Evolutionary conservation across 139 green algal species (phyloP).

Genomic region (Trebouxia sp.): DNA sequence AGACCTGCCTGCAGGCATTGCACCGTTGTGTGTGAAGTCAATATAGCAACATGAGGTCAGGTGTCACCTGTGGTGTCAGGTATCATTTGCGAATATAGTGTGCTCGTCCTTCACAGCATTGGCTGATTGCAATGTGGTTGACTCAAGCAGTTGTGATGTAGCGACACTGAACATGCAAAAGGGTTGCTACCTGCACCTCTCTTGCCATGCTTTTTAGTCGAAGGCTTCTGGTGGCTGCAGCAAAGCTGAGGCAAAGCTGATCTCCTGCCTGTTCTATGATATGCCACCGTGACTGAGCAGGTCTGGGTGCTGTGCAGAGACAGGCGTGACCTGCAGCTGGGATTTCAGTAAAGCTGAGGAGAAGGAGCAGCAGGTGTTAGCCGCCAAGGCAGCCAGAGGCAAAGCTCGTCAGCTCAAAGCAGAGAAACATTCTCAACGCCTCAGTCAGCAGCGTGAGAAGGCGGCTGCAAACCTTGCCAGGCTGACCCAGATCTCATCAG

Average conservation of each 20-base stretch:
- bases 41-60: too few relatives aligned
- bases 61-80: too few relatives aligned
- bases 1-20: too few relatives aligned
- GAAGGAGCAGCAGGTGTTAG: constrained; percentile 10
- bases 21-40: too few relatives aligned
- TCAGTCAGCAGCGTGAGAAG: constrained; percentile 2
- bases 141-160: too few relatives aligned
- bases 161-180: too few relatives aligned
- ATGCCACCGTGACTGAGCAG: background rate
- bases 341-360: constrained; percentile 36
- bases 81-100: too few relatives aligned
- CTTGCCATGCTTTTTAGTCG: background rate
- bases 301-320: constrained; percentile 4
- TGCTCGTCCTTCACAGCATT: too few relatives aligned
- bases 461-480: background rate
- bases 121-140: too few relatives aligned
- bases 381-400: background rate
- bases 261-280: background rate
- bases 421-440: background rate
- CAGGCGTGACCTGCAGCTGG: constrained; percentile 32
- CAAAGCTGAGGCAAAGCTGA: background rate
- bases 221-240: background rate
- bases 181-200: background rate
- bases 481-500: background rate
- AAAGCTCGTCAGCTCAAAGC: background rate